phyloP scores from a whole-genome alignment of 2,329 filamentous ascomycete genomes.

The Pseudopyricularia cyperi region DNA sequence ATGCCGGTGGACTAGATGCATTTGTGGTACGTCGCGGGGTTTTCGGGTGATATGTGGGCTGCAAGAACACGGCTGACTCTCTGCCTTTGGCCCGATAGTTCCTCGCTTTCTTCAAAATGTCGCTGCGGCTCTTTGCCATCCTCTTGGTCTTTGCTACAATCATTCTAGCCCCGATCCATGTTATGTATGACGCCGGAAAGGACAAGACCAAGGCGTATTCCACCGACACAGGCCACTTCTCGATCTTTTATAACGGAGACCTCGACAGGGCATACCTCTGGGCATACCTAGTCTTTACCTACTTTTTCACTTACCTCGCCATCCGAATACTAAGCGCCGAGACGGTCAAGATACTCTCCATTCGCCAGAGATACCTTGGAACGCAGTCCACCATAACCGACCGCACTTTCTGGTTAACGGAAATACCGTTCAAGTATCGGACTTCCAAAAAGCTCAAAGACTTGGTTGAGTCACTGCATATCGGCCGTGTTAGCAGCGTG shows the following conservation, averaged over 20 bases:
- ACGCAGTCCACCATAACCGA: constrained; percentile 94
- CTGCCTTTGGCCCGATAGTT: constrained; percentile 38
- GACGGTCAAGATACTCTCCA: constrained; percentile 72
- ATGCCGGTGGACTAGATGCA: constrained; percentile 84
- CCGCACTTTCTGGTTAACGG: constrained; percentile 80
- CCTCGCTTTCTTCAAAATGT: constrained; percentile 90
- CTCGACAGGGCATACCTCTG: constrained; percentile 52
- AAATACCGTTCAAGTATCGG: constrained; percentile 67
- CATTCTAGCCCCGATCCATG: constrained; percentile 78
- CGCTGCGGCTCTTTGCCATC: constrained; percentile 66
- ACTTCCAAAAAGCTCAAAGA: constrained; percentile 74
- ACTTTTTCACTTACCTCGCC: constrained; percentile 74
- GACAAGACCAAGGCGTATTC: background rate
- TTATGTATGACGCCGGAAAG: constrained; percentile 35
- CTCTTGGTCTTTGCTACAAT: constrained; percentile 71
- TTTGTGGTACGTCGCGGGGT: constrained; percentile 54
- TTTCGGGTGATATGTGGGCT: background rate
- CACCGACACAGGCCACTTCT: background rate
- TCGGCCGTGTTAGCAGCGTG: constrained; percentile 82
- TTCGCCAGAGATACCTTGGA: constrained; percentile 83
- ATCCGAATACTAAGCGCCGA: constrained; percentile 73
- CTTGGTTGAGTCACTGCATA: constrained; percentile 74
- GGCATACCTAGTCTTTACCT: constrained; percentile 91
- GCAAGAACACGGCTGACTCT: background rate
- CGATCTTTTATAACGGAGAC: constrained; percentile 18